Conservation (phyloP, 352 stramenopile species). For the Blastocystis sp. region DNA sequence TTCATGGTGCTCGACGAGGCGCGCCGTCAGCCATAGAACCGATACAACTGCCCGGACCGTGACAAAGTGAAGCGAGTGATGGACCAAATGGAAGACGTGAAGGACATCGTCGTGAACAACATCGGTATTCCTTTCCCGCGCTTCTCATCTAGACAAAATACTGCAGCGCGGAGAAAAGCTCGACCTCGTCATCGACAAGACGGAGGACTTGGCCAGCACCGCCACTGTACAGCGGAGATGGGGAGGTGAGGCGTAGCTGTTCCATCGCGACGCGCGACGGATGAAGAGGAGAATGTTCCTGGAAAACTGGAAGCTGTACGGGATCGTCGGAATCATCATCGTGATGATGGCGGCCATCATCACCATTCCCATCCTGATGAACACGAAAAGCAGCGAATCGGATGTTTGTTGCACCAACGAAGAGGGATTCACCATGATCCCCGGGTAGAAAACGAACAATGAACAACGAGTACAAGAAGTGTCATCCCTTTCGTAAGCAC, state of each 20-base stretch:
- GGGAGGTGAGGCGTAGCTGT: not conserved
- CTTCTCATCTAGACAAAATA: constrained; percentile 86
- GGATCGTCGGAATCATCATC: constrained; percentile 20
- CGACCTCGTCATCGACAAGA: constrained; percentile 91
- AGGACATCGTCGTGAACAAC: constrained; percentile 97
- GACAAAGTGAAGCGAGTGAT: constrained; percentile 90
- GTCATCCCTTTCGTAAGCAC: constrained; percentile 1
- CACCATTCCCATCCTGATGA: constrained; percentile 37
- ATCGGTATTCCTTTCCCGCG: constrained; percentile 81
- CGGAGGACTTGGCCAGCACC: constrained; percentile 92
- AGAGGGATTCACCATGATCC: constrained; percentile 3
- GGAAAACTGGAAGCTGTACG: constrained; percentile 61
- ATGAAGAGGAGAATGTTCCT: not conserved
- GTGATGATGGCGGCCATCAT: constrained; percentile 36
- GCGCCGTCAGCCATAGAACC: not conserved
- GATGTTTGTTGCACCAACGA: constrained; percentile 41
- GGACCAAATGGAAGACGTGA: constrained; percentile 95
- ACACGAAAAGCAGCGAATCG: not conserved
- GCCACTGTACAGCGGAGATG: constrained; percentile 77
- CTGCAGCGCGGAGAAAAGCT: constrained; percentile 97
- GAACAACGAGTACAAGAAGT: constrained; percentile 60
- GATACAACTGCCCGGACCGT: constrained; percentile 86
- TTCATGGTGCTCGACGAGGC: not conserved
- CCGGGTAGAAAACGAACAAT: not conserved
- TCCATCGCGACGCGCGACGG: constrained; percentile 14